Evolutionary conservation across 306 rosid genomes (phyloP).

Genomic region (Mimosa bimucronata): DNA sequence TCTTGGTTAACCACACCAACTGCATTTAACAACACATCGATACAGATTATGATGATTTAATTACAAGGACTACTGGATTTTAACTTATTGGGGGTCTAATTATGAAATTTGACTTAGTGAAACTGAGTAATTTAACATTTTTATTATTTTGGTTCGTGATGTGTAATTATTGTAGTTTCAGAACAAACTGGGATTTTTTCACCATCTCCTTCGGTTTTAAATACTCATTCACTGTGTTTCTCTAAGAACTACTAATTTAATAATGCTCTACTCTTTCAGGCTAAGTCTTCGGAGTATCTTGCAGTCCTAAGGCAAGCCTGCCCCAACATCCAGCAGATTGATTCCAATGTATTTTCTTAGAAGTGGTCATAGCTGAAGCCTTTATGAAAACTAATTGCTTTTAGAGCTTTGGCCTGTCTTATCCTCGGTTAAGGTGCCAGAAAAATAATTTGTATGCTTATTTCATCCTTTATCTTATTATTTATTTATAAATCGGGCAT

Average conservation of each 20-base stretch:
- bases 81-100: background rate
- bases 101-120: background rate
- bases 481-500: background rate
- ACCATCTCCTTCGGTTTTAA: background rate
- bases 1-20: background rate
- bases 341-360: slow-evolving; percentile 61
- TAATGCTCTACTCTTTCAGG: slow-evolving; percentile 59
- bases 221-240: slow-evolving; percentile 29
- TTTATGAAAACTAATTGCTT: background rate
- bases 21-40: background rate
- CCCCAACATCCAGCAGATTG: slow-evolving; percentile 68
- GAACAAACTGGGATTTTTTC: background rate
- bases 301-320: slow-evolving; percentile 49
- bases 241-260: slow-evolving; percentile 30
- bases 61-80: background rate
- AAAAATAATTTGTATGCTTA: background rate
- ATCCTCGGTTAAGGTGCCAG: slow-evolving; percentile 4
- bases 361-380: slow-evolving; percentile 33
- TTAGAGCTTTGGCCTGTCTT: slow-evolving; percentile 15
- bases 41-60: background rate
- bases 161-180: background rate
- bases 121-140: background rate
- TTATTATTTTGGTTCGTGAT: background rate
- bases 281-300: slow-evolving; percentile 61
- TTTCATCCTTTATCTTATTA: background rate